Evolutionary conservation across 2,329 filamentous ascomycete genomes (phyloP).

Genomic region (Colletotrichum sp.): DNA sequence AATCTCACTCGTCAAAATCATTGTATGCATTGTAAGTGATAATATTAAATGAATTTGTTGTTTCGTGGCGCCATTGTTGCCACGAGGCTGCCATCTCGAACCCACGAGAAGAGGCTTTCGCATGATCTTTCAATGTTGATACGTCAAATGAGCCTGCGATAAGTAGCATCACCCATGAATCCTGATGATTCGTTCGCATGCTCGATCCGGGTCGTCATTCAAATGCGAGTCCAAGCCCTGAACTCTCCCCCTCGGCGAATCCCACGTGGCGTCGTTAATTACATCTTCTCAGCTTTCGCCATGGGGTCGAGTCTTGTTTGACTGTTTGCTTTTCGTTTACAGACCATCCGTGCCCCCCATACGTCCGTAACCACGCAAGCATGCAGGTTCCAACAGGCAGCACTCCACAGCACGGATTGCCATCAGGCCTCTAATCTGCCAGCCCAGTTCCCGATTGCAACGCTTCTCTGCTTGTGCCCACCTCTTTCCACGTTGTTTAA

Average conservation of each 20-base stretch:
- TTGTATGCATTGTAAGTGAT: neutral
- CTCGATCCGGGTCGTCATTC: neutral
- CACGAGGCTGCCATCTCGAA: neutral
- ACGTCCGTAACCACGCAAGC: neutral
- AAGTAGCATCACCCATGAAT: neutral
- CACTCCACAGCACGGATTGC: neutral
- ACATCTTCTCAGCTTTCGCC: neutral
- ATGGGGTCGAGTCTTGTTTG: neutral
- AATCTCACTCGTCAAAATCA: neutral
- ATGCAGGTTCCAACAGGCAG: neutral
- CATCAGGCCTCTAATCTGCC: neutral
- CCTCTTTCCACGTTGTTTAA: neutral
- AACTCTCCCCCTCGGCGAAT: neutral
- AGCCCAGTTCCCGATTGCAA: neutral
- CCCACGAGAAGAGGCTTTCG: neutral
- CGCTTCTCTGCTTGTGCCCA: neutral
- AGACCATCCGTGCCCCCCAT: neutral
- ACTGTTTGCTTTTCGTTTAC: neutral
- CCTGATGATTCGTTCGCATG: neutral
- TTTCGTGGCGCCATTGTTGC: neutral
- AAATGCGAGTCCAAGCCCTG: neutral
- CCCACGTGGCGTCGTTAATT: neutral
- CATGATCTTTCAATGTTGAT: neutral
- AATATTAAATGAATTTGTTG: neutral
- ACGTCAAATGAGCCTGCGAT: neutral